These are phyloP conservation scores for Orbilia quercus DNA, from an alignment of 2,329 filamentous ascomycete genomes.

Conservation along the genomic window DNA sequence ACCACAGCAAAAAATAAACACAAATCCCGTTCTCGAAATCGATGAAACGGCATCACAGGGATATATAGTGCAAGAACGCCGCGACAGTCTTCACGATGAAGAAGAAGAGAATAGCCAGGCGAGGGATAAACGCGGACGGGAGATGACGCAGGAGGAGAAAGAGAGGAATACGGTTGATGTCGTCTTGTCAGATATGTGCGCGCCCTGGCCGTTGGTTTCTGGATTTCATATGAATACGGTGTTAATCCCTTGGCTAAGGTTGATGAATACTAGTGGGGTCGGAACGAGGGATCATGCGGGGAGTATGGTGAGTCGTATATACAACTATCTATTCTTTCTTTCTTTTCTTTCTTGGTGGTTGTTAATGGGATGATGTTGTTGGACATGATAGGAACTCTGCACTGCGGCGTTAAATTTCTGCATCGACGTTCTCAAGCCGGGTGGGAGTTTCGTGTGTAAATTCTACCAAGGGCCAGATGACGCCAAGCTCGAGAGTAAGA, in stretches of 20 bases:
- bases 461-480: constrained; percentile 95
- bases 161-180: constrained; percentile 79
- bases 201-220: constrained; percentile 82
- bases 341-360: neutral
- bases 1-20: constrained; percentile 53
- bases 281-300: constrained; percentile 86
- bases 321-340: neutral
- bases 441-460: constrained; percentile 95
- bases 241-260: constrained; percentile 95
- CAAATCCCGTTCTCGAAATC: constrained; percentile 48
- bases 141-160: constrained; percentile 23
- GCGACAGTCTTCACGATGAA: constrained; percentile 58
- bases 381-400: constrained; percentile 79
- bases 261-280: constrained; percentile 98
- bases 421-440: constrained; percentile 81
- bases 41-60: constrained; percentile 33
- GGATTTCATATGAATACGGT: constrained; percentile 82
- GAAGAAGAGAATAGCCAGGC: constrained; percentile 60
- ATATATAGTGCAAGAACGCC: constrained; percentile 60
- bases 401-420: constrained; percentile 84
- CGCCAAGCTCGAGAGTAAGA: constrained; percentile 77
- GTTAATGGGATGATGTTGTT: constrained; percentile 7
- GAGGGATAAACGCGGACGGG: constrained; percentile 62
- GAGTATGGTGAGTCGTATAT: constrained; percentile 85
- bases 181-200: constrained; percentile 99